phyloP scores from a whole-genome alignment of 1,284 basidiomycete genomes.

The Rhodotorula sp. region DNA sequence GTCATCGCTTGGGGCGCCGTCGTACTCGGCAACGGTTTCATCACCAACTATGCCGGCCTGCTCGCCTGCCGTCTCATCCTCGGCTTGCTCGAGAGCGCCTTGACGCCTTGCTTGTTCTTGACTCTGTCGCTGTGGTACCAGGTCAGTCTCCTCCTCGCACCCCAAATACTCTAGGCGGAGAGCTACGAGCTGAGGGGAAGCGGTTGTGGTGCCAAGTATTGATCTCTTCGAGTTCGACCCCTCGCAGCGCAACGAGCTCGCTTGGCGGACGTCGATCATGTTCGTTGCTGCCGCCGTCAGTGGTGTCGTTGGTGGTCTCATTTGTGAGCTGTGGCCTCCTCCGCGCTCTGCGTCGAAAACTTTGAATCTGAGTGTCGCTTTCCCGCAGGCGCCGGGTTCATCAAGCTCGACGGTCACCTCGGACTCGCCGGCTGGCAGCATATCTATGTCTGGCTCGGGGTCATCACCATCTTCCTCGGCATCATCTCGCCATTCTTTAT shows the following conservation, averaged over 20 bases:
- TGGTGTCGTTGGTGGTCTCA: background rate
- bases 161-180: conserved; percentile 38
- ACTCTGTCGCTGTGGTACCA: background rate
- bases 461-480: conserved; percentile 10
- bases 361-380: no score
- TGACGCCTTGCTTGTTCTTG: conserved; percentile 21
- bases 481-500: conserved; percentile 4
- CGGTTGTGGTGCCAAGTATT: conserved; percentile 32
- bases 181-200: no score
- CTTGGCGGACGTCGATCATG: conserved; percentile 44
- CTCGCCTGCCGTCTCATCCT: conserved; percentile 21
- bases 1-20: conserved; percentile 17
- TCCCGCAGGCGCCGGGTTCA: background rate
- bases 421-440: conserved; percentile 10
- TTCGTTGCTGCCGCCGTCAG: conserved; percentile 26
- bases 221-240: conserved; percentile 36
- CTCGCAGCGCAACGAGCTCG: conserved; percentile 42
- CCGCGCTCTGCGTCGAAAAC: no score
- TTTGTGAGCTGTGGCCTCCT: no score
- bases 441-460: conserved; percentile 6
- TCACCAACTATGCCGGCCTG: conserved; percentile 16
- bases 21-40: conserved; percentile 22
- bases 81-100: conserved; percentile 12
- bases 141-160: background rate
- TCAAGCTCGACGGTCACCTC: conserved; percentile 14